Base-by-base conservation (phyloP, 805 yeast genomes). In the Monosporozyma unispora region DNA sequence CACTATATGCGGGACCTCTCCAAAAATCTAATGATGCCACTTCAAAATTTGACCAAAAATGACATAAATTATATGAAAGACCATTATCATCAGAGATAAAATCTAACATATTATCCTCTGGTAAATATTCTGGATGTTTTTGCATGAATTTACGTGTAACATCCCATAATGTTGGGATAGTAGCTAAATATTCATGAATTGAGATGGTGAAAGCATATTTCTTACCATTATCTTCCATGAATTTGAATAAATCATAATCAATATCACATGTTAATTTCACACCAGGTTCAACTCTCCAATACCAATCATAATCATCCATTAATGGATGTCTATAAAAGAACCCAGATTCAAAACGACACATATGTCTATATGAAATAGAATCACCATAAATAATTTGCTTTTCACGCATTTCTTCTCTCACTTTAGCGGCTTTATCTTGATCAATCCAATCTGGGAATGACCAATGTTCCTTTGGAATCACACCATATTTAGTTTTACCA, bases 251-350 rank as follows among this genome's bases (percentile, higher is more conserved):
- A 66, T 86, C 95, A 67, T 81, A 84, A 61, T 82, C 80, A 51
- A 89, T 72, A 67, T 89, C 96, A 74, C 96, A 88, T 69, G 73
- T 82, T 58, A 88, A 78, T 66, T 78, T 78, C 64, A 85, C 77
- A 63, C 81, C 86, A 18, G 96, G 96, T 68, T 89, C 96, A 49
- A 89, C 95, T 70, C 96, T 80, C 96, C 96, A 89, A 74, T 89
- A 89, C 76, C 83, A 89, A 53, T 85, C 88, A 66, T 81, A 88
- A n/a, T 86, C 82, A 49, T 72, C 73, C 75, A 89, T 65, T 51
- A 84, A 62, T 41, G 82, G 82, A 63, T 87, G 93, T 68, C 82
- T 78, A 74, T 78, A 88, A 70, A 89, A 89, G 70, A 88, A 85
- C 0, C 96, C 96, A 14, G 93, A 83, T 68, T 87, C 95, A 62